Percentiles rank a stretch among this genome's conserved stretches.
These are phyloP conservation scores for Nakaseomyces bracarensis DNA, from an alignment of 1,139 yeast species.

Conservation along the genomic window DNA sequence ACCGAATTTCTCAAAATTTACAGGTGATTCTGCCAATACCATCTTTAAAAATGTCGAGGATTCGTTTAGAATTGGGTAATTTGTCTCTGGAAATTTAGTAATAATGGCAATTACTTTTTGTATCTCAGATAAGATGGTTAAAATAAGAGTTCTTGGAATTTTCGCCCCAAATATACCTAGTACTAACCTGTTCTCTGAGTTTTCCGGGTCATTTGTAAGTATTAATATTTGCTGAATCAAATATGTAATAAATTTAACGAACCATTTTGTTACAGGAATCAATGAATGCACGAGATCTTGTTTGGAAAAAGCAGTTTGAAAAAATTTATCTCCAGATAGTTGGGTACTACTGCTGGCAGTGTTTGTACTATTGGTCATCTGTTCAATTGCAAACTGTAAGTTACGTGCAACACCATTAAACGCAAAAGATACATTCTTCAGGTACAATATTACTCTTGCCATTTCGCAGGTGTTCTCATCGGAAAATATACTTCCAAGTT, in stretches of 20 bases:
- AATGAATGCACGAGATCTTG: constrained; percentile 31
- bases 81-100: constrained; percentile 30
- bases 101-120: constrained; percentile 28
- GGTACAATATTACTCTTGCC: constrained; percentile 29
- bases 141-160: constrained; percentile 28
- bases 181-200: constrained; percentile 22
- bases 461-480: constrained; percentile 26
- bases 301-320: constrained; percentile 31
- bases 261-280: constrained; percentile 32
- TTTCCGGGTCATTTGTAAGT: constrained; percentile 23
- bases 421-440: constrained; percentile 31
- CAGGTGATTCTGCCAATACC: constrained; percentile 29
- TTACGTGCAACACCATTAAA: constrained; percentile 33
- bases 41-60: constrained; percentile 29
- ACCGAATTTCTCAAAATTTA: constrained; percentile 30
- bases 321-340: constrained; percentile 19
- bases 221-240: constrained; percentile 29
- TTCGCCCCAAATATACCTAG: constrained; percentile 30
- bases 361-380: constrained; percentile 18
- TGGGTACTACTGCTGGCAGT: constrained; percentile 17
- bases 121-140: constrained; percentile 29
- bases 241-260: constrained; percentile 29
- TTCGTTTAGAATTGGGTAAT: constrained; percentile 30
- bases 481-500: constrained; percentile 27
- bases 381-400: constrained; percentile 31